Conservation (phyloP, 345 rosid species). For the Zanthoxylum bungeanum region DNA sequence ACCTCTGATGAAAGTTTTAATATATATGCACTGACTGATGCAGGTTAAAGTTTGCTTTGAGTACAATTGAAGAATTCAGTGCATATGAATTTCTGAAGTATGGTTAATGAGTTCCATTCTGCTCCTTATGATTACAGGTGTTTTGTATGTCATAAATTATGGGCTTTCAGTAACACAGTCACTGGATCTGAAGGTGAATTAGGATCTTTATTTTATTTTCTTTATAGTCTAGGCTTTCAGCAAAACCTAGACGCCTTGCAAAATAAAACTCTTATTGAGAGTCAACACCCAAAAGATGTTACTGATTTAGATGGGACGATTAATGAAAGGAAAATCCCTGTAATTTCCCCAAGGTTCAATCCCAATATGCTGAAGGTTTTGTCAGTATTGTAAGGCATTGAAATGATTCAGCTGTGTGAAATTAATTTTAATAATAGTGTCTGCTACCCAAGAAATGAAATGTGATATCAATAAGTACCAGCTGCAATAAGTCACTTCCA, state of each 20-base stretch:
- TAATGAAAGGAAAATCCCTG: background rate
- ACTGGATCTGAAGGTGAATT: slow-evolving; percentile 57
- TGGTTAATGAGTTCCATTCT: slow-evolving; percentile 10
- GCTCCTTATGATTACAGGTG: slow-evolving; percentile 42
- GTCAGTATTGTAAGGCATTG: background rate
- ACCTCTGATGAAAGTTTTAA: slow-evolving; percentile 28
- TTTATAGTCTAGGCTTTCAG: background rate
- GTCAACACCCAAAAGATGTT: slow-evolving; percentile 10
- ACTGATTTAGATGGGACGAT: background rate
- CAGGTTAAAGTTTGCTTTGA: slow-evolving; percentile 41
- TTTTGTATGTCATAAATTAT: slow-evolving; percentile 51
- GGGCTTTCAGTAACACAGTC: slow-evolving; percentile 46
- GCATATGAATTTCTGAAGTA: slow-evolving; percentile 15
- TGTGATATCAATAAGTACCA: background rate
- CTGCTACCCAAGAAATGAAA: background rate
- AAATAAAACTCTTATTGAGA: background rate
- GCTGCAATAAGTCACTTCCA: background rate
- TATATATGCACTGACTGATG: slow-evolving; percentile 60
- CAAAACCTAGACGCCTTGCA: background rate
- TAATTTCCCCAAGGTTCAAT: background rate
- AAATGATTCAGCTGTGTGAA: background rate
- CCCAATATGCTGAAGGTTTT: background rate
- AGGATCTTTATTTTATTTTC: slow-evolving; percentile 4
- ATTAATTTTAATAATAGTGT: background rate
- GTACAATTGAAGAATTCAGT: slow-evolving; percentile 14